Evolutionary conservation across 148 eudicot species (phyloP).

Genomic region (Camellia japonica): DNA sequence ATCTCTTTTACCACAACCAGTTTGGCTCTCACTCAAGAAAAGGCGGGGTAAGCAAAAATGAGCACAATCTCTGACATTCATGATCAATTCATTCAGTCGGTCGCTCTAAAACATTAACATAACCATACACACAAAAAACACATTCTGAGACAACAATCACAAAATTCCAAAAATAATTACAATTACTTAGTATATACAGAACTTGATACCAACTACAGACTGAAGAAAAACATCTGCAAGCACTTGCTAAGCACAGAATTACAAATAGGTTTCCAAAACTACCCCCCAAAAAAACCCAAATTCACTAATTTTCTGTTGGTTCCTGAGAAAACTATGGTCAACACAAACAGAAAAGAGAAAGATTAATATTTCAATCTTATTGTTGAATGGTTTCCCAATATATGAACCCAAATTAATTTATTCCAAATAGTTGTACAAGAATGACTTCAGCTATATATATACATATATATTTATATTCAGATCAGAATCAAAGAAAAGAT

Average conservation of each 20-base stretch:
- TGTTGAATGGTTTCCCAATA: not conserved
- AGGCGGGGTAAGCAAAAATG: not conserved
- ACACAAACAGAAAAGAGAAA: not conserved
- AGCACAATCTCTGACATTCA: not conserved
- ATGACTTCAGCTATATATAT: not conserved
- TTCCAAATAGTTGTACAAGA: too few species aligned
- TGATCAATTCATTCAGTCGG: slow-evolving; percentile 6
- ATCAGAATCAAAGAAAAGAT: too few species aligned
- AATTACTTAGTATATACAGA: not conserved
- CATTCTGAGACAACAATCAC: not conserved
- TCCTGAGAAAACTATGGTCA: too few species aligned
- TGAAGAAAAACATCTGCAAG: not conserved
- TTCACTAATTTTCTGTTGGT: not conserved
- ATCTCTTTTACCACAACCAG: not conserved
- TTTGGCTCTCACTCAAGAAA: not conserved
- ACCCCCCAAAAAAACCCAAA: not conserved
- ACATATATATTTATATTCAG: not conserved
- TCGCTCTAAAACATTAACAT: not conserved
- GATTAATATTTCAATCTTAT: not conserved
- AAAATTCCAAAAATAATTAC: not conserved
- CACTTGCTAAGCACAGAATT: not conserved
- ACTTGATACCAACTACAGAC: not conserved
- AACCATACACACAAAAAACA: not conserved
- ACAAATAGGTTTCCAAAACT: not conserved
- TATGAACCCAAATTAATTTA: not conserved